A percentile compares a stretch with the other conserved stretches of the same genome.
Evolutionary conservation across 2,329 filamentous ascomycete species (phyloP).

Genomic region (Phoma sp.): DNA sequence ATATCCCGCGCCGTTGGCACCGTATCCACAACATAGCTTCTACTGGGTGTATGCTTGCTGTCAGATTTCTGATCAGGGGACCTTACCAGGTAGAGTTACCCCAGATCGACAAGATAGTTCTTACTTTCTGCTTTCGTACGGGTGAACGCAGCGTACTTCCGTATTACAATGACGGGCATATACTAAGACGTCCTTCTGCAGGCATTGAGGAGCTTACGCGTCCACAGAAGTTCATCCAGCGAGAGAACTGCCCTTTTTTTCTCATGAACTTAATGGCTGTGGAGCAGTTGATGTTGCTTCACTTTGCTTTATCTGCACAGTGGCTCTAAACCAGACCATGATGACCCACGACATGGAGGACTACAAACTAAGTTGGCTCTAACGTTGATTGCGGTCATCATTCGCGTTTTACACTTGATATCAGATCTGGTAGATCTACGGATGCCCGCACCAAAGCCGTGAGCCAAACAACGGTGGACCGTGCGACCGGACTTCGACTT

Average conservation of each 20-base stretch:
- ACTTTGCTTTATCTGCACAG: background rate
- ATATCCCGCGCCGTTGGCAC: constrained; percentile 13
- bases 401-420: constrained; percentile 9
- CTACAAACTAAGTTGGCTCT: background rate
- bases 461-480: constrained; percentile 15
- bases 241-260: background rate
- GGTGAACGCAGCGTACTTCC: constrained; percentile 15
- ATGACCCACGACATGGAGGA: background rate
- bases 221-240: constrained; percentile 3
- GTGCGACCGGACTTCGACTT: constrained; percentile 26
- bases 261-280: background rate
- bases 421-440: constrained; percentile 17
- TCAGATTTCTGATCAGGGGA: background rate
- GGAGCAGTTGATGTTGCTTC: background rate
- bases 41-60: background rate
- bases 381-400: background rate
- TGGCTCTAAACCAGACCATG: background rate
- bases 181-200: constrained; percentile 32
- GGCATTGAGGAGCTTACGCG: constrained; percentile 38
- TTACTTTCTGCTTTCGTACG: constrained; percentile 1
- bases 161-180: constrained; percentile 21
- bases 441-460: constrained; percentile 29
- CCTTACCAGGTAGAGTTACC: constrained; percentile 8
- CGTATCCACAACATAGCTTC: background rate
- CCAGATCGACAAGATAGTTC: constrained; percentile 3